Base-by-base conservation (phyloP, 2,329 filamentous ascomycete genomes). In the Penicillium brasilianum region DNA sequence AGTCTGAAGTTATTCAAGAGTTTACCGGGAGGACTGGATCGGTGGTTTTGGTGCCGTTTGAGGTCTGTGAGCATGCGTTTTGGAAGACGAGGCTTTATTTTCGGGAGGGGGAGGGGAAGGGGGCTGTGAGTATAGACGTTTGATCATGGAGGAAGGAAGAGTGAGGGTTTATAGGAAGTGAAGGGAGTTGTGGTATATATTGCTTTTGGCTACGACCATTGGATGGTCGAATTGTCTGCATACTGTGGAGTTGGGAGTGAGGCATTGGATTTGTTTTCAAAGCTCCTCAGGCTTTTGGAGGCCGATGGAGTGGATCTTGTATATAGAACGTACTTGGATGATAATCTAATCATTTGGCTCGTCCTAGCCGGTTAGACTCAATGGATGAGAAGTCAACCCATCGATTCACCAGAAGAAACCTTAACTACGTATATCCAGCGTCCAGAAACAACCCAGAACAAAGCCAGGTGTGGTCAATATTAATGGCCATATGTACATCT, bases 21-120 rank as follows among this genome's bases (percentile, higher is more conserved):
- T 76, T 70, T 60, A 59, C 71, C 11, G 51, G 54, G 30, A 48
- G 37, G 3, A 65, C 63, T 16, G 63, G 58, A 8, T 77, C 74
- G 7, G 65, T 70, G 18, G 59, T 58, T 7, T 59, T 78, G 34
- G 69, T 72, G 2, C 59, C 58, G 28, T 78, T 78, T 55, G 70
- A 71, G 36, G 62, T 61, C 11, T 66, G 72, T 55, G 71, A 76
- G 50, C 70, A 73, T 70, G 73, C 76, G 0, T 78, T 78, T 62
- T 78, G 76, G 75, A 72, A 69, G 34, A 75, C 74, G 68, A 67
- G 74, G 22, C 53, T 78, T 10, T 78, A 78, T 63, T 74, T 59
- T 56, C 51, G 41, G n/a, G 46, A 58, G 37, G 56, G 14, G 55
- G 11, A 28, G 18, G 58, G 60, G 7, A 18, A 54, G 36, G 41